Base-by-base conservation (phyloP, 2,329 filamentous ascomycete genomes). In the Lecanosticta acicola region DNA sequence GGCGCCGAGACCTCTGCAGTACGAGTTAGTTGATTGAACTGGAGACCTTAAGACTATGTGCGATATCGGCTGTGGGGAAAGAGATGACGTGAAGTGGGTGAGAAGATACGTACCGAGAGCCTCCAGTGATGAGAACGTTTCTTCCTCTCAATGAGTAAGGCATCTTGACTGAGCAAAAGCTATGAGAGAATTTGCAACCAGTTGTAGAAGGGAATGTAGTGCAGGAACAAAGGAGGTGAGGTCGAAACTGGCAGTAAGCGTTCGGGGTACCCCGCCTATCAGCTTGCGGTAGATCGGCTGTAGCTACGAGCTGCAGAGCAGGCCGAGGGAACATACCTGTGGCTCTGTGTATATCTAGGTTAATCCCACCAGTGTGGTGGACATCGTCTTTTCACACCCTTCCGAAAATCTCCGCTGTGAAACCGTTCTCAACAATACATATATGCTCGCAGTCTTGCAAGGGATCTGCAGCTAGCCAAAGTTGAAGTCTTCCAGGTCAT, bases 1-100 rank as follows among this genome's bases (percentile, higher is more conserved):
- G 35, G 84, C 85, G 29, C 87, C 87, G 24, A 91, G 76, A 2
- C 86, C 87, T 54, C 85, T 80, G 46, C 73, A 71, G 13, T 19
- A 7, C 3, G 9, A 33, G 45, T 43, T 21, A 46, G 39, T 43
- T 53, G 17, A 45, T 18, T 24, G 19, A 44, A 29, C 11, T n/a
- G n/a, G n/a, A n/a, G n/a, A n/a, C n/a, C n/a, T n/a, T n/a, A n/a
- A n/a, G n/a, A n/a, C n/a, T n/a, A n/a, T n/a, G n/a, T n/a, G n/a
- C n/a, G n/a, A n/a, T n/a, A n/a, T n/a, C n/a, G n/a, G n/a, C n/a
- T n/a, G n/a, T n/a, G n/a, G n/a, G n/a, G n/a, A n/a, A n/a, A n/a
- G n/a, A n/a, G n/a, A n/a, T n/a, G n/a, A n/a, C n/a, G n/a, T n/a
- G n/a, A 36, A n/a, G 35, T 11, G 24, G 16, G 20, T n/a, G n/a